These are phyloP conservation scores for Inga leiocalycina DNA, from an alignment of 306 rosid species.

Conservation along the genomic window DNA sequence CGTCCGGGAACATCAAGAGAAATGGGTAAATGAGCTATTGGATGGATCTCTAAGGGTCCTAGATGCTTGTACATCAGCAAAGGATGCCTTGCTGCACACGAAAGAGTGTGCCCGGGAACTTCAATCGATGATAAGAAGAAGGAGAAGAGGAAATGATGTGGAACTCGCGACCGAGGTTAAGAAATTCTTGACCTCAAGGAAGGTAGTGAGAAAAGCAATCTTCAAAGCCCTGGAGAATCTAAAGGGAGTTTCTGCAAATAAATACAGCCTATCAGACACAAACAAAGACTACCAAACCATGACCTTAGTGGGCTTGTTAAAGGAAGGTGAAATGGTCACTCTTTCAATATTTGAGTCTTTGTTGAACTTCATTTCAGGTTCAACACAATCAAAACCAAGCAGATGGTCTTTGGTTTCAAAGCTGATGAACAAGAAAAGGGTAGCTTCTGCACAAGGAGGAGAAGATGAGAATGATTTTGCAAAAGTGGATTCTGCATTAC, in stretches of 20 bases:
- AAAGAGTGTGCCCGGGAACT: slow-evolving; percentile 41
- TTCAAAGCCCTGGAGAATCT: slow-evolving; percentile 39
- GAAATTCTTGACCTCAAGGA: slow-evolving; percentile 40
- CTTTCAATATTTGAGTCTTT: slow-evolving; percentile 35
- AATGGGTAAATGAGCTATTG: slow-evolving; percentile 42
- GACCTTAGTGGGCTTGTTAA: slow-evolving; percentile 34
- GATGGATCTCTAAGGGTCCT: slow-evolving; percentile 47
- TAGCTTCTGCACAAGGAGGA: slow-evolving; percentile 23
- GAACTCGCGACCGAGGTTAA: slow-evolving; percentile 34
- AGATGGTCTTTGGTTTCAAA: slow-evolving; percentile 47
- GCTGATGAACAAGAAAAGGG: slow-evolving; percentile 34
- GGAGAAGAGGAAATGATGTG: slow-evolving; percentile 34
- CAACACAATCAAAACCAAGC: slow-evolving; percentile 31
- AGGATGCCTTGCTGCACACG: slow-evolving; percentile 43
- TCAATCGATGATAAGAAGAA: slow-evolving; percentile 42
- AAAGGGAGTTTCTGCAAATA: slow-evolving; percentile 30
- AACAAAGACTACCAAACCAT: slow-evolving; percentile 29
- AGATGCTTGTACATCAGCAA: slow-evolving; percentile 40
- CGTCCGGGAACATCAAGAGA: slow-evolving; percentile 33
- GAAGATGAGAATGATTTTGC: slow-evolving; percentile 40
- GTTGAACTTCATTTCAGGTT: slow-evolving; percentile 40
- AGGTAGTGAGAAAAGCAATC: slow-evolving; percentile 44
- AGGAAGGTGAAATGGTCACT: slow-evolving; percentile 39
- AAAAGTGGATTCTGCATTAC: slow-evolving; percentile 39
- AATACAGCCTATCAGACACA: slow-evolving; percentile 1